Evolutionary conservation across 768 basidiomycete genomes (phyloP), one percentile per base, ranked within the genome.

Genomic region (Thelephora ganbajun): DNA sequence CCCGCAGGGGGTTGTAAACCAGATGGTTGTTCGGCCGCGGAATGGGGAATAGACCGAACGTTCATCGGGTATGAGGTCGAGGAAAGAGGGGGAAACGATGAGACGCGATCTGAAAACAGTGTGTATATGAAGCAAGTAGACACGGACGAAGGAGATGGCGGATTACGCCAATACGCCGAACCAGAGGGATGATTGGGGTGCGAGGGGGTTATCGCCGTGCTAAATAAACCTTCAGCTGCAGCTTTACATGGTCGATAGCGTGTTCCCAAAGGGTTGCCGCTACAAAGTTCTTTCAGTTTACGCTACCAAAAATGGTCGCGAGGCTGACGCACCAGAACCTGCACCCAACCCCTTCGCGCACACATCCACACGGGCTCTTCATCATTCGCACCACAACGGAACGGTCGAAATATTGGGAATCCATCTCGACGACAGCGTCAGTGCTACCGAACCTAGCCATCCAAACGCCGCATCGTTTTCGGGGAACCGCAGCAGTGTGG

Each of bases 311-410:
- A 48, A 46, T n/a, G 12, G 46, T 37, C 33, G 0, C 20, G 26
- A 42, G 2, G 3, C 26, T 13, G 18, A 61, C 70, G 56, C 46
- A 70, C 76, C 77, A 81, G 41, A 68, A 68, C 2, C 71, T 68
- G 62, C 82, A 85, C 16, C 78, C 82, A 9, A 85, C 66, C 5
- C 79, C 80, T 59, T 83, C 79, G 33, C 77, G 70, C 35, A 77
- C 59, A 54, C 82, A 85, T 12, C 81, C 80, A 53, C 82, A 84
- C 2, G 74, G 63, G 51, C 71, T 76, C 51, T 65, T 66, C 48
- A 72, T 64, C 59, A 75, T 72, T 59, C 70, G 70, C 35, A 71
- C 68, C 14, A 71, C 64, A 12, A 68, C 63, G 11, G 63, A 53
- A 33, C 69, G 61, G 52, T 77, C 74, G 57, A 83, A 79, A 60